These are phyloP conservation scores for Diutina mesorugosa DNA, from an alignment of 1,139 yeast species.

Conservation along the genomic window DNA sequence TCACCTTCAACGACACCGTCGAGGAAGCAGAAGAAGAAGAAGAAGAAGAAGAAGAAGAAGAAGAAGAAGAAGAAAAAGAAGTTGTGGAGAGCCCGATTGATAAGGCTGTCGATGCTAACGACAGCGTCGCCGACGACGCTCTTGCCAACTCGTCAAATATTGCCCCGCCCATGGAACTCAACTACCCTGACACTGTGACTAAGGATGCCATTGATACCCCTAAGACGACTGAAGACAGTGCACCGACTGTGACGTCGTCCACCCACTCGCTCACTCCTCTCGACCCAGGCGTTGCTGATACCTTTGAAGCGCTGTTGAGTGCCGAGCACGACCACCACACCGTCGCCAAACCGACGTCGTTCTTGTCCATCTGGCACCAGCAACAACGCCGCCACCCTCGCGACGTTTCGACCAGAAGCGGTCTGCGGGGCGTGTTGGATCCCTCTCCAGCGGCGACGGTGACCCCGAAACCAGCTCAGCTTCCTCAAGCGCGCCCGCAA, in stretches of 20 bases:
- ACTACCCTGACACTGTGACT: constrained; percentile 17
- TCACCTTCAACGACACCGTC: neutral
- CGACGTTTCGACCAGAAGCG: neutral
- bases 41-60: too few relatives aligned
- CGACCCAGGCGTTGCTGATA: constrained; percentile 3
- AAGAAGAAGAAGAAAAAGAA: neutral
- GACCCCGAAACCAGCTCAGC: constrained; percentile 4
- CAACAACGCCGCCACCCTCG: constrained; percentile 5
- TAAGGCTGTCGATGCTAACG: neutral
- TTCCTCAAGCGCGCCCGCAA: constrained; percentile 8
- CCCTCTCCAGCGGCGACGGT: constrained; percentile 12
- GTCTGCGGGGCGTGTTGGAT: constrained; percentile 3
- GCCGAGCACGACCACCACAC: neutral
- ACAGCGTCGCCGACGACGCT: constrained; percentile 4
- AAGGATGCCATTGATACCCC: constrained; percentile 12
- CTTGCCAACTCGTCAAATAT: constrained; percentile 33
- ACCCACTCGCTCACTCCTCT: constrained; percentile 26
- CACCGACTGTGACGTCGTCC: constrained; percentile 7
- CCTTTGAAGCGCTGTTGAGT: neutral
- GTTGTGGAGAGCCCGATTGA: neutral
- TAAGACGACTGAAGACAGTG: too few relatives aligned
- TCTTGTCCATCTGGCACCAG: constrained; percentile 5
- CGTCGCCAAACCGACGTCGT: neutral
- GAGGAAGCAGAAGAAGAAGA: neutral
- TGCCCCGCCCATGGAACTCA: constrained; percentile 24